Base-by-base conservation (phyloP, 768 basidiomycete genomes). In the Suillus sp. region DNA sequence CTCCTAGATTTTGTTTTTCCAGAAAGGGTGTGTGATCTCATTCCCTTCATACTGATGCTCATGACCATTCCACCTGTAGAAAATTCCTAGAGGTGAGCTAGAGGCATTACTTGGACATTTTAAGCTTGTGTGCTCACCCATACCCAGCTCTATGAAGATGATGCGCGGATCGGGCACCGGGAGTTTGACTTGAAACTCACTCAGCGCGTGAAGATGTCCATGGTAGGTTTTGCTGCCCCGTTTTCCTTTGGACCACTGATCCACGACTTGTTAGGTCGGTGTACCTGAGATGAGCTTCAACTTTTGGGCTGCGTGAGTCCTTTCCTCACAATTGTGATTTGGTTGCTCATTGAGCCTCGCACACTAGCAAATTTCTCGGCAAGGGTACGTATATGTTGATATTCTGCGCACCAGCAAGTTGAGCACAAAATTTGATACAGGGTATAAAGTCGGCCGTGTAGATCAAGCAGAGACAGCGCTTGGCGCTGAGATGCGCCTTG, bases 401-500 rank as follows among this genome's bases (percentile, higher is more conserved):
- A 45, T 53, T 59, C 42, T 42, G 11, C 22, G 32, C 4, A 18
- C 18, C 38, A 43, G 16, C 40, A 40, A 48, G 13, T 37, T 38
- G 54, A 27, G 35, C 34, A 20, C 37, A 47, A 62, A 32, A 32
- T 3, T 42, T 2, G 11, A 10, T 30, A 42, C 62, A 91, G 92
- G 93, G 0, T 91, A 95, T 78, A 96, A 96, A 76, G 93, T 99
- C 59, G 97, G 97, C 8, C 89, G 93, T 14, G 97, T 99, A 20
- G 96, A 98, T 71, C 97, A 99, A 75, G 87, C 90, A 0, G 97
- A 99, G 78, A 99, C 97, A 0, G 95, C 95, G 0, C 88, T 99
- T 13, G 97, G 96, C 27, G 94, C 93, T 25, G 96, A 99, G 75
- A 96, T 99, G 92, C 90, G 96, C 34, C 75, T 91, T 64, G 92